phyloP scores from a whole-genome alignment of 2,329 filamentous ascomycete genomes.

The Verticillium dahliae region DNA sequence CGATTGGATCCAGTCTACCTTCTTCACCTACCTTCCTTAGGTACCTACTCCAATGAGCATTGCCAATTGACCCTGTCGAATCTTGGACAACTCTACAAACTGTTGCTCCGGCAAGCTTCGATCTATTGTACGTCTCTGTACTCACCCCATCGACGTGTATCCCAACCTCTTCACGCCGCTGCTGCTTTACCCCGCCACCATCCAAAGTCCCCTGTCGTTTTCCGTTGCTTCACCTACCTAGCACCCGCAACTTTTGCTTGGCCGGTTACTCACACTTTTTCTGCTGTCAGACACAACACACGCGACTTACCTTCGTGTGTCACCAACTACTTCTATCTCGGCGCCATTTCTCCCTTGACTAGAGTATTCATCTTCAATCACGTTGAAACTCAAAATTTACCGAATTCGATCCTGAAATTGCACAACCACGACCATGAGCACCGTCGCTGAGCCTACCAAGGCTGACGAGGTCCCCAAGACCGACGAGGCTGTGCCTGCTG shows the following conservation, averaged over 20 bases:
- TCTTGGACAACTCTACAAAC: neutral
- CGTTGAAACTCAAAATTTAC: too few relatives aligned
- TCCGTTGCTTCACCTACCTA: neutral
- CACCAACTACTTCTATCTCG: neutral
- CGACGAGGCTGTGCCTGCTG: conserved; percentile 10
- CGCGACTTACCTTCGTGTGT: neutral
- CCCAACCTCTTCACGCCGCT: neutral
- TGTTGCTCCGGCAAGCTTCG: neutral
- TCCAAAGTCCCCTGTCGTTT: neutral
- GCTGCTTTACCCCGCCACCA: neutral
- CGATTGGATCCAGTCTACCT: neutral
- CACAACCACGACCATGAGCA: neutral
- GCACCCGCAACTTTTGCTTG: neutral
- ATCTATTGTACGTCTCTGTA: neutral
- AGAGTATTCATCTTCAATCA: too few relatives aligned
- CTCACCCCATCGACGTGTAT: neutral
- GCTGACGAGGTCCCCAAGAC: conserved; percentile 16
- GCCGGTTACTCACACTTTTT: neutral
- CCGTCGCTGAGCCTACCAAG: conserved; percentile 15
- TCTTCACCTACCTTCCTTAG: neutral
- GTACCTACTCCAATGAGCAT: neutral
- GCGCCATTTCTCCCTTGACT: too few relatives aligned
- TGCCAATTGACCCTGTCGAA: neutral
- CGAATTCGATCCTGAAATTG: too few relatives aligned
- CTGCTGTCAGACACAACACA: neutral